These are phyloP conservation scores for Pouteria glomerata DNA, from an alignment of 148 eudicot species.

Conservation along the genomic window DNA sequence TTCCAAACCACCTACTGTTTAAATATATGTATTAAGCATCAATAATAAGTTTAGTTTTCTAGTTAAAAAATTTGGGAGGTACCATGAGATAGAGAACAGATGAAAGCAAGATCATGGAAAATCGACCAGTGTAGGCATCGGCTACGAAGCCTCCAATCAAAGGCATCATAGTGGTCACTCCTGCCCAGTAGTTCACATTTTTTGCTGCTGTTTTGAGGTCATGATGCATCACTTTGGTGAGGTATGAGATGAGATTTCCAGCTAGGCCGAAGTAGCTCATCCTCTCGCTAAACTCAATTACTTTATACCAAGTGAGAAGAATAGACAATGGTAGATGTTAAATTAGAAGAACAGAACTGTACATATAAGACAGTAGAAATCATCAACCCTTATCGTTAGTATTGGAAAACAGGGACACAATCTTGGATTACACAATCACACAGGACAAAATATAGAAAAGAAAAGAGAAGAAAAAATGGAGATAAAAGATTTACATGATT, in stretches of 20 bases:
- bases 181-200: conserved; percentile 15
- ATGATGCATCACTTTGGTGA: conserved; percentile 12
- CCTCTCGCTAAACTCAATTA: conserved; percentile 14
- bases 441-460: too few species aligned
- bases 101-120: conserved; percentile 4
- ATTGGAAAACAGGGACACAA: too few species aligned
- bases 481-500: too few species aligned
- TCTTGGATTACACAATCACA: too few species aligned
- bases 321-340: background rate
- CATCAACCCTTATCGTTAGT: too few species aligned
- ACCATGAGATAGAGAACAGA: conserved; percentile 11
- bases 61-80: background rate
- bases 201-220: conserved; percentile 12
- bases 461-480: too few species aligned
- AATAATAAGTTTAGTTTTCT: background rate
- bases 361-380: too few species aligned
- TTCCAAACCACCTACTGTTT: too few species aligned
- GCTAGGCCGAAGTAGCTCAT: conserved; percentile 10
- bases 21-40: too few species aligned
- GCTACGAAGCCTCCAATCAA: conserved; percentile 12
- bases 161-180: conserved; percentile 15
- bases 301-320: background rate
- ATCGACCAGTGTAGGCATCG: conserved; percentile 13
- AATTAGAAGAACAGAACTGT: background rate
- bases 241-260: conserved; percentile 15